Evolutionary conservation across 306 rosid genomes (phyloP).

Genomic region (Lithocarpus polystachyus): DNA sequence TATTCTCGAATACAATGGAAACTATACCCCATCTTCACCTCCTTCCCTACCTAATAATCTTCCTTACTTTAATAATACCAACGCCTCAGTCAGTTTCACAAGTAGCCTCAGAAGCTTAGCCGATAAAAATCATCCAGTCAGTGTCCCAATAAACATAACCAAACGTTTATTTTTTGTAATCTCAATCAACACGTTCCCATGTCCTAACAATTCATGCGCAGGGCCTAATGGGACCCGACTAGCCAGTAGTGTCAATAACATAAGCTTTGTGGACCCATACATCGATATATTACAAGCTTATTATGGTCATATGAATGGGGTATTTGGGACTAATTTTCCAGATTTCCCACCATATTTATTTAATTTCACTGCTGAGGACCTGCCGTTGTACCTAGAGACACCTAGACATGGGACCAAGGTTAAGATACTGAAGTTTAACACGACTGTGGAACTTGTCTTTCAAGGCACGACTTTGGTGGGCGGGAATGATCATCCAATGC

Average conservation of each 20-base stretch:
- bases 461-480: slow-evolving; percentile 30
- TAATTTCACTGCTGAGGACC: slow-evolving; percentile 18
- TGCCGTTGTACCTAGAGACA: slow-evolving; percentile 12
- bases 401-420: slow-evolving; percentile 22
- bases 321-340: slow-evolving; percentile 21
- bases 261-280: slow-evolving; percentile 26
- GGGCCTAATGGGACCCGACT: slow-evolving; percentile 29
- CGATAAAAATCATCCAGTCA: slow-evolving; percentile 23
- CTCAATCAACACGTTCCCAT: slow-evolving; percentile 16
- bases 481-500: slow-evolving; percentile 35
- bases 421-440: slow-evolving; percentile 24
- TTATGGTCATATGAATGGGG: slow-evolving; percentile 14
- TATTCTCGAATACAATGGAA: slow-evolving; percentile 4
- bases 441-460: slow-evolving; percentile 28
- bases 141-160: slow-evolving; percentile 32
- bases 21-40: neutral
- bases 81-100: slow-evolving; percentile 22
- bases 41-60: slow-evolving; percentile 4
- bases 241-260: slow-evolving; percentile 27
- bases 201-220: slow-evolving; percentile 17
- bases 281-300: slow-evolving; percentile 30
- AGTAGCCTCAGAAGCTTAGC: slow-evolving; percentile 36
- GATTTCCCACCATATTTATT: slow-evolving; percentile 15
- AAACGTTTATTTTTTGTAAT: neutral
- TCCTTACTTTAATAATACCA: slow-evolving; percentile 30